Evolutionary conservation across 768 basidiomycete species (phyloP), one percentile per base, ranked within the genome.

Genomic region (Kwoniella newhampshirensis): DNA sequence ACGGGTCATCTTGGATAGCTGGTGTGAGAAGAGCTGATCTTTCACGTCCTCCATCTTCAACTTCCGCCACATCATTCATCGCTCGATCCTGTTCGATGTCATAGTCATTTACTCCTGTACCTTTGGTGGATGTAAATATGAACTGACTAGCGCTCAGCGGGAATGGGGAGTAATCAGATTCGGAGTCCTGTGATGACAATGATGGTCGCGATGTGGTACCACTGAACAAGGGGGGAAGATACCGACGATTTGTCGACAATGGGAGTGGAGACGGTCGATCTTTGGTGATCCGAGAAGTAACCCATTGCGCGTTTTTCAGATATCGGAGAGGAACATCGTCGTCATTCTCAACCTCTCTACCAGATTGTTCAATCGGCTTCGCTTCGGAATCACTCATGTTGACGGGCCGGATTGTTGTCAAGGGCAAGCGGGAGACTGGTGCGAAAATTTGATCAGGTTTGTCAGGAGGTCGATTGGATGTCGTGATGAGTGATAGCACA

Each of bases 241-340:
- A 7, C 1, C 9, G 35, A 2, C 23, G 35, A 15, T 32, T 39
- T 13, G 26, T 28, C 4, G 57, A 27, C 17, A 71, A 36, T 17
- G 69, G 66, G 3, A 71, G 52, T 12, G 69, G 66, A 2, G 59
- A 61, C 25, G 69, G 69, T 26, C 66, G 41, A 42, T 66, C 63
- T 56, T 71, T 71, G 1, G 23, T 26, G 1, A 42, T 54, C 13
- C 64, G 43, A 13, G 39, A 37, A 1, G 32, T 51, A 8, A 65
- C 53, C 66, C 69, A 68, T 53, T 64, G 59, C 0, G 58, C 41
- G 30, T 66, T 68, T 15, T 45, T 28, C 13, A 71, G 26, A 41
- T 21, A 61, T 36, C 56, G 37, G 15, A 71, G 48, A 1, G 69
- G 69, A 9, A 71, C 59, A 44, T 71, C 62, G 39, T 70, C 69